Evolutionary conservation across 192 early-diverging fungal species (phyloP).

Genomic region (Cetraspora pellucida): DNA sequence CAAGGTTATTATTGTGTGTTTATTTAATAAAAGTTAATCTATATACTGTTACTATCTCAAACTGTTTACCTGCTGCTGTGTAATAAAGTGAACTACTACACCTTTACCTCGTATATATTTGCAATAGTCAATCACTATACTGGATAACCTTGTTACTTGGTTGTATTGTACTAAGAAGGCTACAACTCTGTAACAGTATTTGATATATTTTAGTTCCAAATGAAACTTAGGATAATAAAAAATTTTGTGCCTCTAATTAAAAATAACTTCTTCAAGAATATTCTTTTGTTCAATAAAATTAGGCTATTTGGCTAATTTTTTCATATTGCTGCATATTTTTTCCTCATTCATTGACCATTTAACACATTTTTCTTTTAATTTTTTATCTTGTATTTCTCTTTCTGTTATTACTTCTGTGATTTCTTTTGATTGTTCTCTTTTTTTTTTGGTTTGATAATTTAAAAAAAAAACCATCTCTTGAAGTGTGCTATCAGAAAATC

Average conservation of each 20-base stretch:
- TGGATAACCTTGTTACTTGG: too few species aligned
- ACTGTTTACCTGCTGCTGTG: too few species aligned
- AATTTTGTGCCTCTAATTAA: constrained; percentile 6
- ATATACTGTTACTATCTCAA: too few species aligned
- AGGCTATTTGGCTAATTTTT: constrained; percentile 20
- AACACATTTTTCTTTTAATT: constrained; percentile 1
- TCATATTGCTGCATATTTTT: background rate
- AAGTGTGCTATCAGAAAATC: too few species aligned
- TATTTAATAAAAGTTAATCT: too few species aligned
- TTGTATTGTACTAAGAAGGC: too few species aligned
- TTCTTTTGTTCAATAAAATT: constrained; percentile 19
- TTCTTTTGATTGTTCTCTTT: background rate
- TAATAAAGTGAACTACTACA: too few species aligned
- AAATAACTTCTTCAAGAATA: constrained; percentile 6
- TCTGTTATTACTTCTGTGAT: constrained; percentile 8
- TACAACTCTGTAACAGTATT: constrained; percentile 37
- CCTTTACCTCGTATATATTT: too few species aligned
- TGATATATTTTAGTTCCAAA: constrained; percentile 40
- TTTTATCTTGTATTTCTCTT: background rate
- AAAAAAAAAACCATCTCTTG: background rate
- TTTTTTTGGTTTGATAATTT: background rate
- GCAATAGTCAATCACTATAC: too few species aligned
- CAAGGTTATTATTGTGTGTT: too few species aligned
- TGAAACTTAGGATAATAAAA: constrained; percentile 39
- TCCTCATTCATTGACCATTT: background rate